Percentiles rank a stretch among this genome's conserved stretches.
phyloP scores from a whole-genome alignment of 306 rosid genomes.

The Spatholobus suberectus region DNA sequence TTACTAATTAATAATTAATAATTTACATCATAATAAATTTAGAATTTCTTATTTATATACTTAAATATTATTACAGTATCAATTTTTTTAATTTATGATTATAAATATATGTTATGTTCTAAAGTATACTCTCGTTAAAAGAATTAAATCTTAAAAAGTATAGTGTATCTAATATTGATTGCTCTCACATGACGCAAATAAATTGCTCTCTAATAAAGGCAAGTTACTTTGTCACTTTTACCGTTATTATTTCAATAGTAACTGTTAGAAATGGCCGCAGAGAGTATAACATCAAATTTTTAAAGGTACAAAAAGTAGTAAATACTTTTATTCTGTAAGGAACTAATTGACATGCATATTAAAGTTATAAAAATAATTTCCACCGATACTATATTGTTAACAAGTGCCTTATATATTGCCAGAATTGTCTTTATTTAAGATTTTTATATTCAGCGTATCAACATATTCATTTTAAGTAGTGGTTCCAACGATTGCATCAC shows the following conservation, averaged over 20 bases:
- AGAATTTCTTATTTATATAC: too few relatives aligned
- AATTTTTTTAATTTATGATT: too few relatives aligned
- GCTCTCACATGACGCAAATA: background rate
- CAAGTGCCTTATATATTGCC: background rate
- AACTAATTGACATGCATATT: background rate
- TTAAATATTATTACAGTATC: too few relatives aligned
- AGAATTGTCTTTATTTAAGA: background rate
- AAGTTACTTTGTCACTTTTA: too few relatives aligned
- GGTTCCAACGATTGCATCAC: slow-evolving; percentile 26
- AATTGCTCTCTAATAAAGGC: background rate
- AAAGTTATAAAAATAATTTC: background rate
- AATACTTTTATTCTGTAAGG: background rate
- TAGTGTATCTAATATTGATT: too few relatives aligned
- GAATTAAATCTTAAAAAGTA: too few relatives aligned
- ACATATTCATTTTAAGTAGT: background rate
- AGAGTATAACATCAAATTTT: background rate
- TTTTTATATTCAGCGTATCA: background rate
- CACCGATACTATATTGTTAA: background rate
- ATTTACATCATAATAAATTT: too few relatives aligned
- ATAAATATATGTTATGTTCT: too few relatives aligned
- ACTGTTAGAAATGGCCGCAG: background rate
- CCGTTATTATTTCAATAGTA: background rate
- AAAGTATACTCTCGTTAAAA: too few relatives aligned
- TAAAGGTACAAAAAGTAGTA: background rate
- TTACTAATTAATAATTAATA: too few relatives aligned